A percentile compares a stretch with the other conserved stretches of the same genome.
Conservation (phyloP, 441 rosid genomes). For the Adansonia grandidieri region DNA sequence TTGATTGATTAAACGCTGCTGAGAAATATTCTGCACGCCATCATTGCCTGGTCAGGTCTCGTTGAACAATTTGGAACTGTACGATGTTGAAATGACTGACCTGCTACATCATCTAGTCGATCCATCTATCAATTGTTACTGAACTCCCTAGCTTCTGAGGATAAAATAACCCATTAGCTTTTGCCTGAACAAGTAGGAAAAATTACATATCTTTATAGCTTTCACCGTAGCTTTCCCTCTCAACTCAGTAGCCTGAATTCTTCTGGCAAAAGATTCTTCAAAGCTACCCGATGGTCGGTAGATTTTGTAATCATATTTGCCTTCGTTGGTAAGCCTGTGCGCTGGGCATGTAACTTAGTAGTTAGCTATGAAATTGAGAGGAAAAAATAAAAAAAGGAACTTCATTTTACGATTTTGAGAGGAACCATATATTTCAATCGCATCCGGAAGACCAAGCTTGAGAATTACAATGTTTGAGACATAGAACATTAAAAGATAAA, state of each 20-base stretch:
- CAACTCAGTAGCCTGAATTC: background rate
- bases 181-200: background rate
- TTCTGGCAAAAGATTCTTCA: background rate
- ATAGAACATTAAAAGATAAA: background rate
- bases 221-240: background rate
- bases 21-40: background rate
- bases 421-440: background rate
- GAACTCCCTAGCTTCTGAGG: background rate
- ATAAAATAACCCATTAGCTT: background rate
- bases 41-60: conserved; percentile 9
- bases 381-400: too few relatives aligned
- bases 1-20: conserved; percentile 22
- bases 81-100: conserved; percentile 6
- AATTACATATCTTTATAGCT: conserved; percentile 1
- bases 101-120: conserved; percentile 11
- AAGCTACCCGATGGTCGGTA: background rate
- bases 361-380: background rate
- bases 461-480: background rate
- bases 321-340: background rate
- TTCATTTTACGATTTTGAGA: too few relatives aligned
- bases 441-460: conserved; percentile 8
- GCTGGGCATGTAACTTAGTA: background rate
- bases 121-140: conserved; percentile 10
- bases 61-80: background rate
- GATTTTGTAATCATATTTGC: background rate